A percentile compares a stretch with the other conserved stretches of the same genome.
These are phyloP conservation scores for Tulasnella sp. DNA, from an alignment of 768 basidiomycete species.

Conservation along the genomic window DNA sequence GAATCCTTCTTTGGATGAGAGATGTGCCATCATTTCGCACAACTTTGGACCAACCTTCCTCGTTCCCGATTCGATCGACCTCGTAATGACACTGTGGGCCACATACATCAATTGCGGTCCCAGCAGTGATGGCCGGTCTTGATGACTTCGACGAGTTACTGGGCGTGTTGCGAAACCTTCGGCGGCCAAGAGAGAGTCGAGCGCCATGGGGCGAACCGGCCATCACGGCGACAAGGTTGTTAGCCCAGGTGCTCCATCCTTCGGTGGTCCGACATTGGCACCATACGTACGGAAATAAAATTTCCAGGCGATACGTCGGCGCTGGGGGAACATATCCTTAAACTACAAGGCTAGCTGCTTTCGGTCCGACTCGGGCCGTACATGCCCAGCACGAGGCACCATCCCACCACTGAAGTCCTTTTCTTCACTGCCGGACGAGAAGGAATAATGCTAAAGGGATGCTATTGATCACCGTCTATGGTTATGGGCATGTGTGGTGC, in stretches of 20 bases:
- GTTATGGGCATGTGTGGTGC: background rate
- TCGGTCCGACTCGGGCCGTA: no score
- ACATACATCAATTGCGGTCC: background rate
- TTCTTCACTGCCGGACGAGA: background rate
- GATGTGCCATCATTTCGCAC: conserved; percentile 6
- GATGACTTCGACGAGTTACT: background rate
- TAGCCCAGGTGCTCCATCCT: conserved; percentile 19
- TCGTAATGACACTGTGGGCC: background rate
- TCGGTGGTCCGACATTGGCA: background rate
- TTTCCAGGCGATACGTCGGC: background rate
- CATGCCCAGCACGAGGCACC: background rate
- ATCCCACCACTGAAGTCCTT: background rate
- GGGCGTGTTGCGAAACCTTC: background rate
- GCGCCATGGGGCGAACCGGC: conserved; percentile 26
- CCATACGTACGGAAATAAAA: background rate
- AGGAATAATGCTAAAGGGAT: conserved; percentile 19
- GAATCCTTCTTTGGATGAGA: background rate
- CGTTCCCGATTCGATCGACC: background rate
- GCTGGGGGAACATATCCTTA: conserved; percentile 20
- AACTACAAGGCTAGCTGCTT: no score
- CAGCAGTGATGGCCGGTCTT: conserved; percentile 18
- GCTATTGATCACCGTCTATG: conserved; percentile 15
- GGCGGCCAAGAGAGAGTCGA: conserved; percentile 19
- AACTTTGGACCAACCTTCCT: background rate
- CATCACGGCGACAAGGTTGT: conserved; percentile 22